Evolutionary conservation across 441 rosid species (phyloP), one percentile per base, ranked within the genome.

Genomic region (Mallotus repandus): DNA sequence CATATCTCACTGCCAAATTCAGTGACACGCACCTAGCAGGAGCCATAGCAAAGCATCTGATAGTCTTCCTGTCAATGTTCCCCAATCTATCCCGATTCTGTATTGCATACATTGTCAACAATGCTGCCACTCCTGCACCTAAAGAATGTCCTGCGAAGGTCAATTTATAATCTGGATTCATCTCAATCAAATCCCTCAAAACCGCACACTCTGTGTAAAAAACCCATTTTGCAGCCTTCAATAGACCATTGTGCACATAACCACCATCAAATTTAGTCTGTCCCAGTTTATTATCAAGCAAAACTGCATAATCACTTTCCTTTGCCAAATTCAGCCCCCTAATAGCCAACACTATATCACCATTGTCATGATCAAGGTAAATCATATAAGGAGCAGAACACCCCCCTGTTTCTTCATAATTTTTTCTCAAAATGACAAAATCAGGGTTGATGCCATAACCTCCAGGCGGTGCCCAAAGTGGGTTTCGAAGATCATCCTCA

Each of bases 191-290:
- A 16, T 70, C 81, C 69, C 79, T 84, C 76, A 94, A 81, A 68
- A 90, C 79, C 81, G 77, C 84, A 59, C 72, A 80, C 78, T 90
- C 97, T 3, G 84, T 81, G 46, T 91, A 89, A 29, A 94, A 90
- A 75, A 94, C 88, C 93, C 94, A 91, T 70, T 63, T 74, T 11
- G 97, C 98, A 0, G 97, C 86, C 85, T 94, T 94, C 62, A 94
- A 54, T 67, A 94, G 77, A 53, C 97, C 98, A 77, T 88, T 89
- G 68, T 93, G 98, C 32, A 91, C 97, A 80, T 93, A 91, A 53
- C 98, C 98, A 48, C 98, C 94, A 66, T 86, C 88, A 69, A 93
- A 89, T 83, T 88, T 89, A 0, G 93, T 81, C 85, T 93, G 96
- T 19, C 97, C 98, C 55, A 88, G 84, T 74, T 89, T 91, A 75